Evolutionary conservation across 2,329 filamentous ascomycete genomes (phyloP), one percentile per base, ranked within the genome.

Genomic region (Phialophora chinensis): DNA sequence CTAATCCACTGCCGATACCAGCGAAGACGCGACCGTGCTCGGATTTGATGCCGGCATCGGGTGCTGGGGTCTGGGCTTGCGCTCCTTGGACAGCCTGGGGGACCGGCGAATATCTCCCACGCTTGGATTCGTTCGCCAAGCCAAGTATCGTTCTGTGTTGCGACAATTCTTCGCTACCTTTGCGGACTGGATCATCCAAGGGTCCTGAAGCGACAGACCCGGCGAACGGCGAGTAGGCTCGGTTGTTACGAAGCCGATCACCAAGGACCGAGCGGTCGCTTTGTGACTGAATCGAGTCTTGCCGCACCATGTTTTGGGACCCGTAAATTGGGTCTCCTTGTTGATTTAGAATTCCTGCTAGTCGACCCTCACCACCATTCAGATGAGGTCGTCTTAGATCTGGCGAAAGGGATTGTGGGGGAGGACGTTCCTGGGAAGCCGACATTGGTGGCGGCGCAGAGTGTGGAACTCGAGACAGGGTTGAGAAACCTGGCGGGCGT

Each of bases 21-120:
- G 92, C 92, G 79, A 97, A 97, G 85, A 97, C 96, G 69, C 92
- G 89, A 31, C 93, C 93, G 76, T 97, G 93, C 76, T 97, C 94
- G 75, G 89, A 96, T 83, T 97, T 97, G 75, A 97, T 96, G 52
- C 91, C 91, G 11, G 92, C 91, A 76, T 97, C 93, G 5, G 92
- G 91, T 3, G 91, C 91, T 61, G 91, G 86, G 47, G 91, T 86
- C 73, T 93, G 91, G 17, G 90, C 88, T 76, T 97, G 93, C 1
- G 91, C 93, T 25, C 94, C 94, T 75, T 97, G 93, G 0, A 97
- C 93, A 25, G 94, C 93, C 77, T 97, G 94, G 0, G 94, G 94
- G 17, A 97, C 82, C 1, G 94, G 94, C 8, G 94, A 97, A 47
- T 92, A 85, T 57, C 93, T 89, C 1, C 93, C 93, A 61, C 92